These are phyloP conservation scores for Dactylonectria estremocensis DNA, from an alignment of 2,329 filamentous ascomycete genomes.

Conservation along the genomic window DNA sequence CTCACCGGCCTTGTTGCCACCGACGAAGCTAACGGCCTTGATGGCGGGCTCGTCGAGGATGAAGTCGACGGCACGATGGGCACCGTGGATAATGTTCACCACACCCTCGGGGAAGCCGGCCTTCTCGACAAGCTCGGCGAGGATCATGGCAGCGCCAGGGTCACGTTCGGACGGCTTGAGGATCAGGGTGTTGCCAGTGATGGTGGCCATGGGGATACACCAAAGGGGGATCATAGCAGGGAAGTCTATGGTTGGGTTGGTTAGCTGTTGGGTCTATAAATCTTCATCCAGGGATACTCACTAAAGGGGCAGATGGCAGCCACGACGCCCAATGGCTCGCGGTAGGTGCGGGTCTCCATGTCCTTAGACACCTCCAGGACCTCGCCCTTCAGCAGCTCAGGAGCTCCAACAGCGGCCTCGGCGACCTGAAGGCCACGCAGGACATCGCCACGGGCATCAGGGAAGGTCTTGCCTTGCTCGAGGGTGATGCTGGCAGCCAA, in stretches of 20 bases:
- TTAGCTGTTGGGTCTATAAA: conserved; percentile 26
- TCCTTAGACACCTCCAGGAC: conserved; percentile 89
- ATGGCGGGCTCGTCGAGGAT: conserved; percentile 88
- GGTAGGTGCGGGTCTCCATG: conserved; percentile 89
- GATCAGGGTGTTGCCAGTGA: conserved; percentile 87
- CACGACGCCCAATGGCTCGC: conserved; percentile 85
- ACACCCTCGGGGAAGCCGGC: conserved; percentile 88
- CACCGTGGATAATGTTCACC: conserved; percentile 86
- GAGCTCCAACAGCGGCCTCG: conserved; percentile 85
- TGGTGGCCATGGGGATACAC: conserved; percentile 88
- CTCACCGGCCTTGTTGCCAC: conserved; percentile 89
- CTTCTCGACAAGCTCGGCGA: conserved; percentile 84
- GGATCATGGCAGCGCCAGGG: conserved; percentile 87
- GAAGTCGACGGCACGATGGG: conserved; percentile 87
- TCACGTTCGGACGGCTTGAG: conserved; percentile 91
- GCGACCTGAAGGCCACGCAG: conserved; percentile 87
- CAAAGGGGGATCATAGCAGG: conserved; percentile 95
- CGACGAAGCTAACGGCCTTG: conserved; percentile 90
- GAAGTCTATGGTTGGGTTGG: conserved; percentile 73
- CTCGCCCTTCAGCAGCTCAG: conserved; percentile 87
- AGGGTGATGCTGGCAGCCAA: conserved; percentile 88
- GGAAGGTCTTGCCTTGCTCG: conserved; percentile 91
- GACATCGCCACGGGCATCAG: conserved; percentile 86
- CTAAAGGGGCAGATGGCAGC: conserved; percentile 91
- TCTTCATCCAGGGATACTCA: conserved; percentile 58